phyloP scores from a whole-genome alignment of 345 rosid genomes.

The Rhodomyrtus tomentosa region DNA sequence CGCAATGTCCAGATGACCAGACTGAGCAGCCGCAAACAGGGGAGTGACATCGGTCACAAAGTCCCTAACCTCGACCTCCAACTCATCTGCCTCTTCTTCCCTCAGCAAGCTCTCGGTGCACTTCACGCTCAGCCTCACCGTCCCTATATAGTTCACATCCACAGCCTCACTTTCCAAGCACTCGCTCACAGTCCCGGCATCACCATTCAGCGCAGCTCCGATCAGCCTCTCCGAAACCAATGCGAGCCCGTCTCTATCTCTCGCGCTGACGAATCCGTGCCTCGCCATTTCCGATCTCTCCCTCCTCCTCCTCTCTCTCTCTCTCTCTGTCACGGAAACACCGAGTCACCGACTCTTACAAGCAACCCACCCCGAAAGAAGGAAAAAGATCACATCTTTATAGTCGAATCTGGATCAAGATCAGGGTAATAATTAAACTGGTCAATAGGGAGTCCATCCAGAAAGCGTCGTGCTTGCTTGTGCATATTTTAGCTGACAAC shows the following conservation, averaged over 20 bases:
- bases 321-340: background rate
- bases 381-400: background rate
- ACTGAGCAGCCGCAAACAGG: constrained; percentile 22
- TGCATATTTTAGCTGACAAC: background rate
- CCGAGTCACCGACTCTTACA: background rate
- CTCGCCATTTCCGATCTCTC: constrained; percentile 4
- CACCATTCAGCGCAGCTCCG: constrained; percentile 20
- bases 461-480: background rate
- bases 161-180: constrained; percentile 1
- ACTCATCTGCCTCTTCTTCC: constrained; percentile 25
- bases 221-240: constrained; percentile 8
- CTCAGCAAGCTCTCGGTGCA: constrained; percentile 15
- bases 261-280: background rate
- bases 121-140: constrained; percentile 18
- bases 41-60: constrained; percentile 30
- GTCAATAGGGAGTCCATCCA: background rate
- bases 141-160: constrained; percentile 21
- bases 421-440: background rate
- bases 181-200: constrained; percentile 5
- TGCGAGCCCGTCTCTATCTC: constrained; percentile 13
- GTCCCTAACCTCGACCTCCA: constrained; percentile 15
- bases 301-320: background rate
- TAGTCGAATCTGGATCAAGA: constrained; percentile 2
- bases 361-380: background rate
- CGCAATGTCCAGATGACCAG: constrained; percentile 16